Evolutionary conservation across 2,329 filamentous ascomycete genomes (phyloP).

Genomic region (Monosporascus cannonballus): DNA sequence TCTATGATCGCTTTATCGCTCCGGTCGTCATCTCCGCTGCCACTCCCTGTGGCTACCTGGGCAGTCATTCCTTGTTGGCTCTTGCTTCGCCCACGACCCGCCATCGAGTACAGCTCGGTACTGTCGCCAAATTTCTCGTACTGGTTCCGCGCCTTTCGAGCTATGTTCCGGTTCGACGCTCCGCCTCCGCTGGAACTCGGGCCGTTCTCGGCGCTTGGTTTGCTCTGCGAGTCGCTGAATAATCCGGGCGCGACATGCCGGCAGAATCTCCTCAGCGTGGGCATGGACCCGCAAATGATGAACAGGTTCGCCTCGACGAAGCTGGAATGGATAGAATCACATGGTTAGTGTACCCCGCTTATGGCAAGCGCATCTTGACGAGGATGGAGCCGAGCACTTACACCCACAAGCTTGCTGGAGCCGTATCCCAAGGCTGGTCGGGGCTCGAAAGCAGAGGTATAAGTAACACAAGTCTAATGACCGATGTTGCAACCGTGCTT

Average conservation of each 20-base stretch:
- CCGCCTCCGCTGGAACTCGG: not conserved
- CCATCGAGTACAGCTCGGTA: not conserved
- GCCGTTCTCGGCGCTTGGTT: not conserved
- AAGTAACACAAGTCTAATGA: constrained; percentile 5
- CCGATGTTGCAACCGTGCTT: constrained; percentile 6
- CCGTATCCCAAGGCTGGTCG: constrained; percentile 11
- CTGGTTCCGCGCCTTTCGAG: not conserved
- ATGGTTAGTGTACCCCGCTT: too few relatives aligned
- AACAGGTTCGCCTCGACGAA: constrained; percentile 25
- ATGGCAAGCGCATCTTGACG: not conserved
- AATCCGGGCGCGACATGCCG: constrained; percentile 24
- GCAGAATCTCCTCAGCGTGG: constrained; percentile 31
- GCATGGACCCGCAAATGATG: constrained; percentile 26
- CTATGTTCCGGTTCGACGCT: not conserved
- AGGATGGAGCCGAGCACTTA: constrained; percentile 1
- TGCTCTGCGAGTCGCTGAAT: constrained; percentile 8
- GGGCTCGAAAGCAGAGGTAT: constrained; percentile 3
- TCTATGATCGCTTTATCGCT: not conserved
- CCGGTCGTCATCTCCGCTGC: not conserved
- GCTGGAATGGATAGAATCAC: constrained; percentile 4
- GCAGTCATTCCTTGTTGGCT: not conserved
- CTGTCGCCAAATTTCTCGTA: not conserved
- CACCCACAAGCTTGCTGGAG: constrained; percentile 11
- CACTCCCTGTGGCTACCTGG: not conserved
- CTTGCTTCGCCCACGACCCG: not conserved